A percentile compares a stretch with the other conserved stretches of the same genome.
Evolutionary conservation across 2,329 filamentous ascomycete genomes (phyloP).

Genomic region (Ceratocystiopsis sp.): DNA sequence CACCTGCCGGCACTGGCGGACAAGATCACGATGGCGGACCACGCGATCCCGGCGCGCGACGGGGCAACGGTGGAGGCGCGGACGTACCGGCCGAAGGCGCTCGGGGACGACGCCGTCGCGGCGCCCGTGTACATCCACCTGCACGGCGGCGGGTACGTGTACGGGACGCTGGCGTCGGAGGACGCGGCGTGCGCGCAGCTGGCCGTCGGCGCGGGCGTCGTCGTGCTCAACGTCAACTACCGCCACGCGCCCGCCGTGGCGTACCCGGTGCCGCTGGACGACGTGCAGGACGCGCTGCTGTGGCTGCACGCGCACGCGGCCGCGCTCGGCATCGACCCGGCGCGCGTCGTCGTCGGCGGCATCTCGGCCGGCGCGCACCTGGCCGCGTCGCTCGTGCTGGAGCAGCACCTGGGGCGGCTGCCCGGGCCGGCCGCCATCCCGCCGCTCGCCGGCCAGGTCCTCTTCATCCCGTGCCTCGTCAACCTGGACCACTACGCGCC

Average conservation of each 20-base stretch:
- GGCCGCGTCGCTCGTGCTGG: conserved; percentile 2
- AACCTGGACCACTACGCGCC: conserved; percentile 12
- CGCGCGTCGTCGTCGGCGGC: conserved; percentile 20
- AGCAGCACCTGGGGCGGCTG: conserved; percentile 11
- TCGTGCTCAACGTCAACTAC: conserved; percentile 30
- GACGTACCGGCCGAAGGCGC: conserved; percentile 15
- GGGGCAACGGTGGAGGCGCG: conserved; percentile 13
- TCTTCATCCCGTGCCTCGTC: conserved; percentile 15
- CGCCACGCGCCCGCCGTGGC: conserved; percentile 36
- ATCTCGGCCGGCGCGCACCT: conserved; percentile 19
- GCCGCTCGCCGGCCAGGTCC: conserved; percentile 21
- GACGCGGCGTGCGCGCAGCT: conserved; percentile 33
- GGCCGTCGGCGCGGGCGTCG: conserved; percentile 21
- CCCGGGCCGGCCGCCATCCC: conserved; percentile 18
- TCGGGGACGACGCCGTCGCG: conserved; percentile 6
- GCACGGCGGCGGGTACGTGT: conserved; percentile 23
- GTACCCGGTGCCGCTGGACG: conserved; percentile 35
- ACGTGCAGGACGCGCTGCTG: conserved; percentile 34
- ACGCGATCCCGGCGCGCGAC: conserved; percentile 11
- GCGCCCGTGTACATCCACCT: conserved; percentile 8
- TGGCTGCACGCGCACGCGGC: conserved; percentile 32
- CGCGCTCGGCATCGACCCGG: conserved; percentile 12
- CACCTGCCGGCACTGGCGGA: conserved; percentile 13
- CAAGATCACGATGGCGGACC: conserved; percentile 19
- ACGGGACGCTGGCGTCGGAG: conserved; percentile 35